Percentiles rank a stretch among this genome's conserved stretches.
Evolutionary conservation across 2,329 filamentous ascomycete species (phyloP).

Genomic region (Grosmannia huntii): DNA sequence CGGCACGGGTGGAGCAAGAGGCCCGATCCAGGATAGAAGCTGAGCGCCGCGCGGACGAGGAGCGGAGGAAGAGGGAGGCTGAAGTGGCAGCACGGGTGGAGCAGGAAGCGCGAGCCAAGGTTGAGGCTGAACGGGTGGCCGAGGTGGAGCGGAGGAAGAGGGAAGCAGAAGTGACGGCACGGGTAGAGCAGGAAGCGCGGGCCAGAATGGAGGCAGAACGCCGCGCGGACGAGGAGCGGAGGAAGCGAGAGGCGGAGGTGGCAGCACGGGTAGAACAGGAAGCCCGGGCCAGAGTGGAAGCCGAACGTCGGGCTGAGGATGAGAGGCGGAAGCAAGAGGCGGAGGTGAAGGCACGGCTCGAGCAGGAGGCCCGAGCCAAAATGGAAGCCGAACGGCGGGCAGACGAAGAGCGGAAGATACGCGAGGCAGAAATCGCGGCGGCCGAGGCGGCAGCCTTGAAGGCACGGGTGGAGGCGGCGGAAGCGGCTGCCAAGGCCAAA

Average conservation of each 20-base stretch:
- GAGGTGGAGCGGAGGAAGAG: slow-evolving; percentile 21
- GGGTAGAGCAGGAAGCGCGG: slow-evolving; percentile 21
- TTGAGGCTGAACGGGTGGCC: slow-evolving; percentile 21
- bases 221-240: slow-evolving; percentile 25
- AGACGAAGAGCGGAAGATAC: slow-evolving; percentile 28
- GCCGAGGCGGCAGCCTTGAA: slow-evolving; percentile 14
- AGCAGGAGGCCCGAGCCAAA: slow-evolving; percentile 22
- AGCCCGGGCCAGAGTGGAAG: slow-evolving; percentile 17
- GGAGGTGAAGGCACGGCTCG: slow-evolving; percentile 22
- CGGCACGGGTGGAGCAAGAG: slow-evolving; percentile 20
- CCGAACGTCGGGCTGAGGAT: slow-evolving; percentile 20
- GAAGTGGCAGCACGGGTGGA: neutral
- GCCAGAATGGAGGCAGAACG: slow-evolving; percentile 27
- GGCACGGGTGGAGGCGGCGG: slow-evolving; percentile 31
- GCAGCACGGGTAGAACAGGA: neutral
- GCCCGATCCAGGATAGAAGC: slow-evolving; percentile 25
- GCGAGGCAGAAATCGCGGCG: slow-evolving; percentile 36
- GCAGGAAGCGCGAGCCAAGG: neutral
- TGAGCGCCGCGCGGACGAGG: slow-evolving; percentile 27
- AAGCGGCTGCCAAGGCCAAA: slow-evolving; percentile 28
- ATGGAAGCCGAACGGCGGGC: slow-evolving; percentile 26
- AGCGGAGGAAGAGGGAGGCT: slow-evolving; percentile 27
- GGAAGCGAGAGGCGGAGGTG: slow-evolving; percentile 25
- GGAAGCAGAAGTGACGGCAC: slow-evolving; percentile 21
- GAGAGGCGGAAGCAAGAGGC: slow-evolving; percentile 19